Evolutionary conservation across 805 yeast genomes (phyloP).

Genomic region (Schizosaccharomyces cryophilus): DNA sequence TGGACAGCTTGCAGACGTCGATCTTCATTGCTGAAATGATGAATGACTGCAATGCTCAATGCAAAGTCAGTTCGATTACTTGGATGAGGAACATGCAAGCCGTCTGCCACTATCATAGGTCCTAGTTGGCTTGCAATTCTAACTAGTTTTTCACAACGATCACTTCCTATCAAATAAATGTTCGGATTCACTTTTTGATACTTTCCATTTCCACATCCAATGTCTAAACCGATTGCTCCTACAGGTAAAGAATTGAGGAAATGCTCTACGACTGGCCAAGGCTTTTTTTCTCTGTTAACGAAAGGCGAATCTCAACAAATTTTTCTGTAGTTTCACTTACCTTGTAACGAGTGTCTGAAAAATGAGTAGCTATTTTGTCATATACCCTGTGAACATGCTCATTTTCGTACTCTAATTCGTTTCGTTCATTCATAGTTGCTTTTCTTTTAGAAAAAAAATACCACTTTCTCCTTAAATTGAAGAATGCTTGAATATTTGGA

Average conservation of each 20-base stretch:
- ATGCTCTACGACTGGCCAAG: slow-evolving; percentile 84
- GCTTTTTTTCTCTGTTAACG: slow-evolving; percentile 14
- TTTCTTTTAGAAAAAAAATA: neutral
- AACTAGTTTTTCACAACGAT: slow-evolving; percentile 14
- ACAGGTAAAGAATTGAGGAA: slow-evolving; percentile 27
- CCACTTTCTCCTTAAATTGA: too few species aligned
- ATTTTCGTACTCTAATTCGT: slow-evolving; percentile 31
- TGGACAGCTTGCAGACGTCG: slow-evolving; percentile 54
- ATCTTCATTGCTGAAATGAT: slow-evolving; percentile 71
- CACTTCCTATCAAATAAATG: slow-evolving; percentile 44
- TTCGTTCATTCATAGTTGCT: slow-evolving; percentile 8
- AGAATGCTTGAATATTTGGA: too few species aligned
- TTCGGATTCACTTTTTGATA: slow-evolving; percentile 50
- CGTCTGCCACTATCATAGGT: slow-evolving; percentile 54
- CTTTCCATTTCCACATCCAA: slow-evolving; percentile 95
- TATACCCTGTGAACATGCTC: slow-evolving; percentile 75
- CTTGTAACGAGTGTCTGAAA: slow-evolving; percentile 77
- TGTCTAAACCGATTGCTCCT: slow-evolving; percentile 62
- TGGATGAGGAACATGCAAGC: slow-evolving; percentile 36
- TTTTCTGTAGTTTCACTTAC: slow-evolving; percentile 7
- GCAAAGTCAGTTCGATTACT: slow-evolving; percentile 47
- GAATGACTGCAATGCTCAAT: slow-evolving; percentile 82
- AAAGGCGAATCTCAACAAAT: neutral
- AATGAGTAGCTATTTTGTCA: slow-evolving; percentile 76
- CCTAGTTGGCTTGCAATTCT: slow-evolving; percentile 20